These are phyloP conservation scores for Aureobasidium sp. DNA, from an alignment of 2,329 filamentous ascomycete genomes.

Conservation along the genomic window DNA sequence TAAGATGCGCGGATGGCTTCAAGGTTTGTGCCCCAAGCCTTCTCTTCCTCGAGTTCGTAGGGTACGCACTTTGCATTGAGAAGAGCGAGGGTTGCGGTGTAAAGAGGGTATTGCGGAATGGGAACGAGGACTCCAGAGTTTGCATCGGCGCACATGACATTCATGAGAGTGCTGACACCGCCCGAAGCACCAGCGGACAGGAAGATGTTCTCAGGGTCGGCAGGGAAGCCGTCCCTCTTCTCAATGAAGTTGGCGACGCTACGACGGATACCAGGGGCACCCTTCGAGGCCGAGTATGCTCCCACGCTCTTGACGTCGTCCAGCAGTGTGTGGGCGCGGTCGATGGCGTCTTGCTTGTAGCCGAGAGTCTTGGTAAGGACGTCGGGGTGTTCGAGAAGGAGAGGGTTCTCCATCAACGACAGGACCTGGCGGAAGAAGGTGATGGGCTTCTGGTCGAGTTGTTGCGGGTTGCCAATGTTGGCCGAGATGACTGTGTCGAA, in stretches of 20 bases:
- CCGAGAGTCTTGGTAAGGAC: conserved; percentile 66
- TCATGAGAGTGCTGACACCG: conserved; percentile 86
- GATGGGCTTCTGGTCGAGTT: conserved; percentile 97
- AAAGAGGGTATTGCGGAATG: conserved; percentile 96
- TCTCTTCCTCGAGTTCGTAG: conserved; percentile 83
- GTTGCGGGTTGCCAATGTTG: conserved; percentile 98
- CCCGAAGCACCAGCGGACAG: conserved; percentile 86
- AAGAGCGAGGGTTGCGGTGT: conserved; percentile 83
- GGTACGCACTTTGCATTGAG: conserved; percentile 82
- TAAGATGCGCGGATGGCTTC: conserved; percentile 66
- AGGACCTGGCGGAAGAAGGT: conserved; percentile 98
- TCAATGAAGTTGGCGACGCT: conserved; percentile 91
- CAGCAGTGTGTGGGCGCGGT: conserved; percentile 70
- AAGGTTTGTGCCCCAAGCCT: conserved; percentile 81
- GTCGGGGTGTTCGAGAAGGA: conserved; percentile 71
- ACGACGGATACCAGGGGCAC: conserved; percentile 75
- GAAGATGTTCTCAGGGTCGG: conserved; percentile 75
- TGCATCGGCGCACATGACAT: conserved; percentile 72
- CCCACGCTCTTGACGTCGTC: conserved; percentile 82
- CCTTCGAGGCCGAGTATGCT: conserved; percentile 91
- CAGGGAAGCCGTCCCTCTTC: conserved; percentile 75
- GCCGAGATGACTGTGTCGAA: conserved; percentile 90
- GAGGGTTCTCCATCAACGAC: conserved; percentile 84
- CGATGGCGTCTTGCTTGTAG: conserved; percentile 84
- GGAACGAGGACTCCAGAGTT: conserved; percentile 81